phyloP scores from a whole-genome alignment of 164 flowering plant genomes.

The Kalanchoe fedtschenkoi region DNA sequence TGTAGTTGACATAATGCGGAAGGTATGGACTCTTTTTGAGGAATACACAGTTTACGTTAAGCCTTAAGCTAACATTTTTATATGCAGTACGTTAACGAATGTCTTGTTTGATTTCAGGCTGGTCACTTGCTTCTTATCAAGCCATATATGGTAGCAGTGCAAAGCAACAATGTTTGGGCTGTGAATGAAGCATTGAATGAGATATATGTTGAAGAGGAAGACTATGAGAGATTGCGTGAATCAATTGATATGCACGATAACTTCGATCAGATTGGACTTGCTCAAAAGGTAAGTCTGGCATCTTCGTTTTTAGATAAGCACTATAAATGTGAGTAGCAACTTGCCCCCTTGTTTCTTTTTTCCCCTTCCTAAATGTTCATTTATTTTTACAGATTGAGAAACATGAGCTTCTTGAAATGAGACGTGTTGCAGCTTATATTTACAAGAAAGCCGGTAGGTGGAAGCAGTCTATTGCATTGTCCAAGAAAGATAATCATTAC shows the following conservation, averaged over 20 bases:
- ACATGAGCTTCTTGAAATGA: slow-evolving; percentile 98
- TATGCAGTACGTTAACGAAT: neutral
- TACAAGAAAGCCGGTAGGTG: slow-evolving; percentile 97
- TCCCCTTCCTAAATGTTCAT: neutral
- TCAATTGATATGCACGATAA: slow-evolving; percentile 91
- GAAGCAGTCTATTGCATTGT: slow-evolving; percentile 94
- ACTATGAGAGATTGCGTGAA: slow-evolving; percentile 87
- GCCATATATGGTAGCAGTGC: slow-evolving; percentile 99
- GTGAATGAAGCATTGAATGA: slow-evolving; percentile 94
- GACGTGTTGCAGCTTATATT: slow-evolving; percentile 95
- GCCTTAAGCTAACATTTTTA: neutral
- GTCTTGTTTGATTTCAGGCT: slow-evolving; percentile 38
- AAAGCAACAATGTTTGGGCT: slow-evolving; percentile 90
- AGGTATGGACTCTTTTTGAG: slow-evolving; percentile 32
- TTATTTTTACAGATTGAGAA: slow-evolving; percentile 69
- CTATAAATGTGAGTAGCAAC: neutral
- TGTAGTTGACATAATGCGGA: slow-evolving; percentile 99
- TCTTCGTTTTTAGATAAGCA: neutral
- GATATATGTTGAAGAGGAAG: slow-evolving; percentile 88
- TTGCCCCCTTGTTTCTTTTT: too few species aligned
- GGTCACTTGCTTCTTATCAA: slow-evolving; percentile 87
- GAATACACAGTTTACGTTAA: neutral
- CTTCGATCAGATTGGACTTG: slow-evolving; percentile 96
- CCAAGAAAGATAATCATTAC: slow-evolving; percentile 93
- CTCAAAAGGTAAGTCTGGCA: slow-evolving; percentile 65